These are phyloP conservation scores for Linanthus parryae DNA, from an alignment of 148 eudicot species.

Conservation along the genomic window DNA sequence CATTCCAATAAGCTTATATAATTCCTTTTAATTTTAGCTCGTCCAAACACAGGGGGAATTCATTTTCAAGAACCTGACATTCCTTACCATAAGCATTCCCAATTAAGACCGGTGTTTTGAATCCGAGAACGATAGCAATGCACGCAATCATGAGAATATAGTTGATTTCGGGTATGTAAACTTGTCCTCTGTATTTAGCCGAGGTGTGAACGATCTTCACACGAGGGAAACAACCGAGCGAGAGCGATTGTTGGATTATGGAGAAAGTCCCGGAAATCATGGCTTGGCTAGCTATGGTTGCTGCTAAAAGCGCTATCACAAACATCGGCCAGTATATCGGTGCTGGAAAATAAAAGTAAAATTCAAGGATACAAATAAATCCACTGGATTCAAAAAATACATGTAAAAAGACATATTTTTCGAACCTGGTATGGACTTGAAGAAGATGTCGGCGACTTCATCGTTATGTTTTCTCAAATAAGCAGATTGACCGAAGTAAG, in stretches of 20 bases:
- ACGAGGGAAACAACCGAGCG: conserved; percentile 21
- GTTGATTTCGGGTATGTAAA: conserved; percentile 16
- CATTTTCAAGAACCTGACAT: too few relatives aligned
- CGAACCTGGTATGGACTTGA: neutral
- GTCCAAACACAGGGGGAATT: too few relatives aligned
- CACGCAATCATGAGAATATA: conserved; percentile 15
- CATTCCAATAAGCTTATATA: too few relatives aligned
- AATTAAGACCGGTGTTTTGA: conserved; percentile 4
- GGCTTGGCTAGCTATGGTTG: conserved; percentile 16
- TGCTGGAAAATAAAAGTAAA: neutral
- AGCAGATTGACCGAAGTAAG: conserved; percentile 14
- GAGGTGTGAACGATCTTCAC: conserved; percentile 20
- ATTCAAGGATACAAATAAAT: neutral
- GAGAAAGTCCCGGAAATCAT: conserved; percentile 19
- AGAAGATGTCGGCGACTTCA: neutral
- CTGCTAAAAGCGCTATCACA: conserved; percentile 2
- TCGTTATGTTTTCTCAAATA: conserved; percentile 20
- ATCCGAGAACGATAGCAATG: conserved; percentile 2
- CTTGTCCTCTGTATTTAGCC: conserved; percentile 19
- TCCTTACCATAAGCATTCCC: conserved; percentile 20
- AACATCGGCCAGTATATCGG: conserved; percentile 21
- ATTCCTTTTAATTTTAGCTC: too few relatives aligned
- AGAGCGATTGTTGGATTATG: conserved; percentile 12
- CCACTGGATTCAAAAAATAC: neutral
- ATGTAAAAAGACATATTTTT: too few relatives aligned